Base-by-base conservation (phyloP, 2,329 filamentous ascomycete genomes). In the Clarireedia paspali region DNA sequence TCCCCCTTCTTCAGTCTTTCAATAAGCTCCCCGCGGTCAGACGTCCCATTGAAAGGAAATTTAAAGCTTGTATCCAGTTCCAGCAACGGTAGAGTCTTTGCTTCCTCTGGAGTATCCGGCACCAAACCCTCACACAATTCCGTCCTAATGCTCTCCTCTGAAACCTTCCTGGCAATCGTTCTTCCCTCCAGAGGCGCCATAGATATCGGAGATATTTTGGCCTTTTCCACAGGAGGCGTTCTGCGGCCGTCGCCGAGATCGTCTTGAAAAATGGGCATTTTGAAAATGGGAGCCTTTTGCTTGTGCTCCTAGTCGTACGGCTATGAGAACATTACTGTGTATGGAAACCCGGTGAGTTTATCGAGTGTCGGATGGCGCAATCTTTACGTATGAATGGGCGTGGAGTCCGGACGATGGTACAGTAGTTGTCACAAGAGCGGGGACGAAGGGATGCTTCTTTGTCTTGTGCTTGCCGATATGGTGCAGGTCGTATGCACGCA, bases 1-100 rank as follows among this genome's bases (percentile, higher is more conserved):
- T 91, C 84, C 34, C 83, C 84, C 70, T 81, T 83, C 74, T 96
- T 96, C 62, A 96, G 78, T 61, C 85, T 81, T 71, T 91, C 82
- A 56, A 97, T 96, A 64, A 96, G 75, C 70, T 91, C 87, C 56
- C 83, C 83, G 61, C 91, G 81, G 69, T 90, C 84, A 17, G 76
- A 77, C 34, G 59, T 65, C 48, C 54, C 60, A 59, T 60, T 55
- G 39, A 47, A 56, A 27, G 60, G 51, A 48, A 62, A 64, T 23
- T 42, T 47, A 42, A 62, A 62, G 34, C 34, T 48, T 12, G 59
- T 52, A 36, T 60, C 50, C 54, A 62, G 55, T n/a, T n/a, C 56
- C 12, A 55, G 26, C 9, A 50, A 36, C 53, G 58, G 50, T 55
- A 49, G 27, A 26, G 6, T 45, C 23, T 40, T 27, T 40, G 57